Conservation (phyloP, 2,329 filamentous ascomycete genomes). For the Claviceps sp. region DNA sequence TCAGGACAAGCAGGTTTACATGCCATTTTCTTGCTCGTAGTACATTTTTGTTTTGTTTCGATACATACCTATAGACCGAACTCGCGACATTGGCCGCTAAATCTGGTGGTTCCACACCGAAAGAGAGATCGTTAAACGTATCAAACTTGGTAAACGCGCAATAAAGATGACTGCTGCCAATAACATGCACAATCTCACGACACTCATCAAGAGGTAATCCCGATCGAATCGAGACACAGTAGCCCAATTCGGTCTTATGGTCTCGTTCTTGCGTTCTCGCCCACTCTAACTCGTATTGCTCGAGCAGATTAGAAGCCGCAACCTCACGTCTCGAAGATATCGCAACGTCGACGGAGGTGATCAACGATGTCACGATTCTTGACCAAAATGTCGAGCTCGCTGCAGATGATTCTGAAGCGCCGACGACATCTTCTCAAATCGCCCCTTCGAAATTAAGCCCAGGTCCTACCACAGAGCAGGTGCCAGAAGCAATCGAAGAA, state of each 20-base stretch:
- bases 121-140: neutral
- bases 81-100: neutral
- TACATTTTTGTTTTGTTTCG: neutral
- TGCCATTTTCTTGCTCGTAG: neutral
- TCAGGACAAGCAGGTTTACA: neutral
- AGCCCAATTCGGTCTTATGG: neutral
- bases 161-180: conserved; percentile 53
- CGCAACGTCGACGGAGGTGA: conserved; percentile 58
- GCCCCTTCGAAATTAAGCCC: conserved; percentile 12
- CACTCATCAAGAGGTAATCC: conserved; percentile 86
- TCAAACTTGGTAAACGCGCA: neutral
- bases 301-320: conserved; percentile 77
- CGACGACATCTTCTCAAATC: conserved; percentile 27
- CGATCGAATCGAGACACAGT: neutral
- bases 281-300: neutral
- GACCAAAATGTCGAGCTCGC: conserved; percentile 24
- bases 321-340: conserved; percentile 95
- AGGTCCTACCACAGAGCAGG: conserved; percentile 31
- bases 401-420: conserved; percentile 15
- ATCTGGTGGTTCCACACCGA: neutral
- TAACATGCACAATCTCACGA: conserved; percentile 94
- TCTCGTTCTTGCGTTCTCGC: neutral
- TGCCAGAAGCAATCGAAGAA: conserved; percentile 71
- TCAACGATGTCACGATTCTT: conserved; percentile 35
- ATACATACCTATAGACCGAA: neutral